These are phyloP conservation scores for Jaenimonas drosophilae DNA, from an alignment of 208 protist genomes.

Conservation along the genomic window DNA sequence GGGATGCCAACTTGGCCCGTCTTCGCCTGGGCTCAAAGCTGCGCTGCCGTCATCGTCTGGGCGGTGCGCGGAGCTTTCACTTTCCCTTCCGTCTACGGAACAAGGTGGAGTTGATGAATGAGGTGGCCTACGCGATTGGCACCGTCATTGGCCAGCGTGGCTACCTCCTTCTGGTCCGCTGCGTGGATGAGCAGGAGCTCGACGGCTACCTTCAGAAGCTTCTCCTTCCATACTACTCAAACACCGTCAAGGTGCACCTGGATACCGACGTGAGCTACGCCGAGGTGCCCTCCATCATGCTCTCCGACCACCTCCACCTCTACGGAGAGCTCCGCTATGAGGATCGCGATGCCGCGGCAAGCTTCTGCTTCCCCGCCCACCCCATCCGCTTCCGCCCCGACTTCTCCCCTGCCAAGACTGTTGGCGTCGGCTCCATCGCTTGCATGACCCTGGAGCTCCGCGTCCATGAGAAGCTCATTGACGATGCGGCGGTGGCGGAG, in stretches of 20 bases:
- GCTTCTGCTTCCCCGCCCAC: conserved; percentile 72
- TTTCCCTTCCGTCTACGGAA: conserved; percentile 46
- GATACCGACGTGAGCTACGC: conserved; percentile 68
- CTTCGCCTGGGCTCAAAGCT: conserved; percentile 64
- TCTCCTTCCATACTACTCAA: conserved; percentile 60
- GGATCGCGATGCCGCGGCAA: conserved; percentile 67
- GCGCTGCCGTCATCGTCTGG: conserved; percentile 33
- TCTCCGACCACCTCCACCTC: conserved; percentile 63
- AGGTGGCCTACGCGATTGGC: conserved; percentile 59
- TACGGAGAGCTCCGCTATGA: conserved; percentile 78
- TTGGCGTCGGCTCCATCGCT: conserved; percentile 80
- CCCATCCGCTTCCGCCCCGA: conserved; percentile 75
- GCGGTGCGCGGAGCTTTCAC: conserved; percentile 55
- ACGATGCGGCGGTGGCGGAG: conserved; percentile 61
- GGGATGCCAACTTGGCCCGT: conserved; percentile 31
- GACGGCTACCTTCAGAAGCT: conserved; percentile 51
- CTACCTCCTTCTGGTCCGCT: conserved; percentile 65
- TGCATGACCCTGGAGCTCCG: conserved; percentile 84
- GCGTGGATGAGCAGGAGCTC: conserved; percentile 57
- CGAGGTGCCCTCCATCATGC: conserved; percentile 30
- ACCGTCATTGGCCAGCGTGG: conserved; percentile 56
- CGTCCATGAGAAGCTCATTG: conserved; percentile 70
- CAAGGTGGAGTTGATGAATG: conserved; percentile 46
- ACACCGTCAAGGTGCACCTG: conserved; percentile 29
- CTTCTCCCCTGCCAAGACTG: conserved; percentile 80